Evolutionary conservation across 106 monocot genomes (phyloP).

Genomic region (Allium cepa): DNA sequence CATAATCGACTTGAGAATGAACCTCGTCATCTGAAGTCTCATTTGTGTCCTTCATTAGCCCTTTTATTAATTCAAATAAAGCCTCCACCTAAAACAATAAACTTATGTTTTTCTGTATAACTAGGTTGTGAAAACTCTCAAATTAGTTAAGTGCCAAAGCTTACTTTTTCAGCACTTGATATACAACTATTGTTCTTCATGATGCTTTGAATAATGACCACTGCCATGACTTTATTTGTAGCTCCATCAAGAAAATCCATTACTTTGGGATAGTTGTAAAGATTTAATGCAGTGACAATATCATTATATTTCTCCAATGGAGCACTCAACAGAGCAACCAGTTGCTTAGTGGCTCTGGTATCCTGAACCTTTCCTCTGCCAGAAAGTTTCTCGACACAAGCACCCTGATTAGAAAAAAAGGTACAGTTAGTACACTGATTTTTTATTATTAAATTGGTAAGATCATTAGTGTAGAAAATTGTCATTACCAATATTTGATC

Average conservation of each 20-base stretch:
- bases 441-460: neutral
- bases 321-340: slow-evolving; percentile 95
- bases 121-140: neutral
- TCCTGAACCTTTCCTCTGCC: slow-evolving; percentile 86
- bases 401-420: slow-evolving; percentile 37
- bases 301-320: slow-evolving; percentile 97
- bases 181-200: slow-evolving; percentile 94
- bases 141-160: neutral
- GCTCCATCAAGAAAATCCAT: slow-evolving; percentile 92
- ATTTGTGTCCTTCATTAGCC: slow-evolving; percentile 86
- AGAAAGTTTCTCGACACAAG: slow-evolving; percentile 91
- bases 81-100: slow-evolving; percentile 70
- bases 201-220: slow-evolving; percentile 97
- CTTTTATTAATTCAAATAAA: slow-evolving; percentile 92
- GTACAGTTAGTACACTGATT: neutral
- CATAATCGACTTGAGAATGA: neutral
- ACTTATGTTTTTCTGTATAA: neutral
- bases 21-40: slow-evolving; percentile 80
- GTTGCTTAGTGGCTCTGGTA: slow-evolving; percentile 82
- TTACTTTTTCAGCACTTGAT: slow-evolving; percentile 83
- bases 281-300: slow-evolving; percentile 85
- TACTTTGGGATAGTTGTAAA: slow-evolving; percentile 85
- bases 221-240: slow-evolving; percentile 96
- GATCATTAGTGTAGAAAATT: neutral
- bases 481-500: slow-evolving; percentile 84